Conservation (phyloP, 306 rosid species). For the Carpinus fangiana region DNA sequence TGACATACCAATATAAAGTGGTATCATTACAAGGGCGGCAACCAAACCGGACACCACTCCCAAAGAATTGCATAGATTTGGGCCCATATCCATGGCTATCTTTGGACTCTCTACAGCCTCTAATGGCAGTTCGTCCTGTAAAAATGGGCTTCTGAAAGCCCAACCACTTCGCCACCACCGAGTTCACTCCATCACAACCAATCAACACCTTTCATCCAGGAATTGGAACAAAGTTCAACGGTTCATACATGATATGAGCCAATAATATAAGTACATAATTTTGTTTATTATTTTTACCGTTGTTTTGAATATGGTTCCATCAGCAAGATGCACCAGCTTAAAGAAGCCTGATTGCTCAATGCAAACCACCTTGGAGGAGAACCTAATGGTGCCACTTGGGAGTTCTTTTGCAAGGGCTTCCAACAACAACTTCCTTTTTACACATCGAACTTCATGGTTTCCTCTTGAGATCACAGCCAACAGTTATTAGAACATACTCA, state of each 20-base stretch:
- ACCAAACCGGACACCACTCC: conserved; percentile 35
- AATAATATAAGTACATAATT: no score
- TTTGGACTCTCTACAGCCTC: conserved; percentile 1
- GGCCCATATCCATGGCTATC: conserved; percentile 25
- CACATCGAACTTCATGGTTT: conserved; percentile 12
- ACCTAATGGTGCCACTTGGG: conserved; percentile 6
- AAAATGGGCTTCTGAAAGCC: conserved; percentile 14
- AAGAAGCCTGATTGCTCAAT: conserved; percentile 8
- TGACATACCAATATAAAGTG: conserved; percentile 30
- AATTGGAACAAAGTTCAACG: no score
- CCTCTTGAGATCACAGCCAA: background rate
- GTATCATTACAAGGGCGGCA: conserved; percentile 21
- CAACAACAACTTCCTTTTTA: background rate
- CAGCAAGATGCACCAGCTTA: conserved; percentile 2
- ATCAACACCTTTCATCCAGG: conserved; percentile 14
- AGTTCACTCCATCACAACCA: conserved; percentile 38
- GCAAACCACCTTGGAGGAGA: conserved; percentile 14
- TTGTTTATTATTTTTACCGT: background rate
- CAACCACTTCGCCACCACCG: conserved; percentile 30
- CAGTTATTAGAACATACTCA: background rate
- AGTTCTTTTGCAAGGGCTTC: conserved; percentile 8
- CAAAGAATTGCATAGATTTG: conserved; percentile 28
- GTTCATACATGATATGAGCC: no score
- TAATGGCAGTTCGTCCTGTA: conserved; percentile 29
- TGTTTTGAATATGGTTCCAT: conserved; percentile 2